Base-by-base conservation (phyloP, 2,329 filamentous ascomycete species). In the Pleomassaria siparia region DNA sequence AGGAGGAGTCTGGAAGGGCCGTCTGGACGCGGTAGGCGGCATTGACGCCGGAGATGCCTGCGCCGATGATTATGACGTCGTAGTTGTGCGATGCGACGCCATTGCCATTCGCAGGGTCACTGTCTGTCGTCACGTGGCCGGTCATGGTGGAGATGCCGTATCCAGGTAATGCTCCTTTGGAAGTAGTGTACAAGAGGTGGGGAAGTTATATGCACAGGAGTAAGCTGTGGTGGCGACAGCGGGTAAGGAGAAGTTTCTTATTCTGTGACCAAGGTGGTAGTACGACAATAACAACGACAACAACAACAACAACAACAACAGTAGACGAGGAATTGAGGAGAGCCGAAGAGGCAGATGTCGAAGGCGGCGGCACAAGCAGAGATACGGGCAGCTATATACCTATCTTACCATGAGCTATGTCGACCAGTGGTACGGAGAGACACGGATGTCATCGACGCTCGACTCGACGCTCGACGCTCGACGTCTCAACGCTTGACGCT, bases 21-120 rank as follows among this genome's bases (percentile, higher is more conserved):
- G 75, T 75, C 57, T 89, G 83, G 1, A 89, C 57, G n/a, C 85
- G 82, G 60, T 91, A 90, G 12, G 81, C 87, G 11, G 83, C 76
- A 56, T 90, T 89, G 72, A 91, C 86, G 44, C 88, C 88, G 5
- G 85, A 86, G 44, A 91, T 82, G 10, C 88, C 88, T 2, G 86
- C 86, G 11, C 88, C 88, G 43, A 91, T 72, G 56, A 91, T 82
- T 58, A 89, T 51, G 22, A 76, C 62, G 55, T 77, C 75, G 55
- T 67, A 74, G 53, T 63, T 43, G 33, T 55, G 43, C 4, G 47
- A 47, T 11, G 51, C 24, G 22, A 39, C 13, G 6, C 44, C 43
- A 21, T 39, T 40, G 6, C 44, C 43, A 21, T 39, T 40, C 20
- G 44, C 29, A n/a, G 54, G 28, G 37, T 54, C 45, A 46, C 58